Evolutionary conservation across 768 basidiomycete species (phyloP), one percentile per base, ranked within the genome.

Genomic region (Agaricus blazei): DNA sequence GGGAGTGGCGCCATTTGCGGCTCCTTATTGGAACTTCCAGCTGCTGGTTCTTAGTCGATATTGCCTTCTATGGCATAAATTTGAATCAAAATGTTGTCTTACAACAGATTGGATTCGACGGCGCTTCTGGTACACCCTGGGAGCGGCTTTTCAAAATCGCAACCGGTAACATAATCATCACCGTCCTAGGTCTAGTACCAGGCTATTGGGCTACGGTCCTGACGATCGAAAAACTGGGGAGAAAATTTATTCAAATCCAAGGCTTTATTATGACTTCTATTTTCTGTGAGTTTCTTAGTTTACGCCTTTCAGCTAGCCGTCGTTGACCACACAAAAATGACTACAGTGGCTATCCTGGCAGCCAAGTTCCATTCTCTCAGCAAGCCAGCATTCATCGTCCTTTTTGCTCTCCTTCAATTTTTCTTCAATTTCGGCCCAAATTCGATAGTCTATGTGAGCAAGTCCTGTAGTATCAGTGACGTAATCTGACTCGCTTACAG

Each of bases 351-450:
- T 14, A 82, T 91, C 58, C 72, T 90, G 38, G 88, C 89, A 4
- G 86, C 78, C 31, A 77, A 75, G 59, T 89, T 89, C 71, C 42
- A 79, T 48, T 67, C 65, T 0, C 73, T 90, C 14, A 74, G 77
- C 63, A 82, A 75, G 9, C 73, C 75, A 0, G 71, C 79, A 3
- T 90, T 90, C 72, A 79, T 90, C 58, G 84, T 87, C 56, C 79
- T 77, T 70, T 91, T 91, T 64, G 76, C 87, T 0, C 69, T 90
- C 60, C 70, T 89, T 24, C 87, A 87, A 74, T 88, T 88, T 73
- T 88, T 89, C 76, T 89, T 89, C 76, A 89, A 90, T 71, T 90
- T 88, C 62, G 88, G 88, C 19, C 84, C 86, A 3, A 89, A 88
- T 64, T 71, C 81, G 12, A 84, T 81, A 6, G 78, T 81, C 58